These are phyloP conservation scores for Candida sp. DNA, from an alignment of 1,139 yeast genomes.

Conservation along the genomic window DNA sequence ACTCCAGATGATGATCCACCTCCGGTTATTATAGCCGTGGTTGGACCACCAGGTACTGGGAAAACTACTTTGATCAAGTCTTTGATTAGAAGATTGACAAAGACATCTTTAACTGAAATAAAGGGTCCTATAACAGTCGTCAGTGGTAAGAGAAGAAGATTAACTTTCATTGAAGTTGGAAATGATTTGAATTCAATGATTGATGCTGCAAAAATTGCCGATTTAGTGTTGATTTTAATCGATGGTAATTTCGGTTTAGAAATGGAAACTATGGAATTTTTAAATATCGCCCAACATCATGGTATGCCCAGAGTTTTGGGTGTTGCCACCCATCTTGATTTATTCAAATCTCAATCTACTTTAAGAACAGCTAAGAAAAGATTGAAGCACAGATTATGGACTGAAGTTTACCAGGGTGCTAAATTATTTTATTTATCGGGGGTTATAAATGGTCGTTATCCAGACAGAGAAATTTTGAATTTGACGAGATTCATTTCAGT, in stretches of 20 bases:
- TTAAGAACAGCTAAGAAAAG: conserved; percentile 90
- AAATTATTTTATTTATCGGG: conserved; percentile 93
- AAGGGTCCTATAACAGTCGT: conserved; percentile 99
- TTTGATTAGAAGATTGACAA: conserved; percentile 80
- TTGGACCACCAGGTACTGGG: conserved; percentile 99
- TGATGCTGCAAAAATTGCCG: conserved; percentile 95
- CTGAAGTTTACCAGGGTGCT: conserved; percentile 98
- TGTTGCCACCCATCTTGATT: conserved; percentile 91
- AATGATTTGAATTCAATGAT: conserved; percentile 95
- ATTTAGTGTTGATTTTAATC: conserved; percentile 79
- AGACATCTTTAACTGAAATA: conserved; percentile 78
- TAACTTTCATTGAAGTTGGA: conserved; percentile 90
- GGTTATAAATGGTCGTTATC: conserved; percentile 95
- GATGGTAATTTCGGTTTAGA: conserved; percentile 99
- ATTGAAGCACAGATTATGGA: conserved; percentile 95
- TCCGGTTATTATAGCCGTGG: conserved; percentile 93
- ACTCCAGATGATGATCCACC: conserved; percentile 99
- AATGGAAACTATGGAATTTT: conserved; percentile 99
- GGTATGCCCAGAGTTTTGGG: conserved; percentile 99
- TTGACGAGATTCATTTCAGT: conserved; percentile 91
- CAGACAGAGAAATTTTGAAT: conserved; percentile 93
- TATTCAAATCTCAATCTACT: conserved; percentile 87
- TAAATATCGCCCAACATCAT: conserved; percentile 94
- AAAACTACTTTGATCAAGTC: conserved; percentile 92
- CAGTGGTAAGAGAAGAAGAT: conserved; percentile 88